Conservation (phyloP, 257 asterid genomes). For the Petunia axillaris region DNA sequence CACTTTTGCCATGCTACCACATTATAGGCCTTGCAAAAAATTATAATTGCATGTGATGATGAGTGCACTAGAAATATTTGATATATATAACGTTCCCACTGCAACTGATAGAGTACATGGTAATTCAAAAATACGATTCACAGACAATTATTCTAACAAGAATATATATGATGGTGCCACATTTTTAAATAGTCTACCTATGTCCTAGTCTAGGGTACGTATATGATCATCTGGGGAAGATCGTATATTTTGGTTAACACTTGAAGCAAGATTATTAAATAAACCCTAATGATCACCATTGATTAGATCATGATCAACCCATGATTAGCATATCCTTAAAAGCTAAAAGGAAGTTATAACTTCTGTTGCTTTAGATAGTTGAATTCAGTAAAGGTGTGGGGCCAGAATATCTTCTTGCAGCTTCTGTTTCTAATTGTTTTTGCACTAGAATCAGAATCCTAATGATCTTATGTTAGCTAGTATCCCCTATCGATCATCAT, state of each 20-base stretch:
- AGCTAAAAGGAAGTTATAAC: slow-evolving; percentile 33
- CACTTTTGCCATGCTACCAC: slow-evolving; percentile 15
- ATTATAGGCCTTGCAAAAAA: background rate
- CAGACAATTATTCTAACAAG: too few relatives aligned
- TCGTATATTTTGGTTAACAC: background rate
- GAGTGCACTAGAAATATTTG: background rate
- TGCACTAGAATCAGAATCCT: slow-evolving; percentile 51
- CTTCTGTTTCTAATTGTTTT: slow-evolving; percentile 35
- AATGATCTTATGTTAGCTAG: slow-evolving; percentile 36
- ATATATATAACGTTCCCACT: background rate
- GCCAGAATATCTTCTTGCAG: slow-evolving; percentile 44
- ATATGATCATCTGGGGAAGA: background rate
- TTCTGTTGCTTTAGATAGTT: slow-evolving; percentile 28
- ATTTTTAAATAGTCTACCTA: too few relatives aligned
- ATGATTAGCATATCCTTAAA: slow-evolving; percentile 33
- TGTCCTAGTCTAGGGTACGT: background rate
- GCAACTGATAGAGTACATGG: background rate
- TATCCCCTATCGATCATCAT: slow-evolving; percentile 30
- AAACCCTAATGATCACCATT: slow-evolving; percentile 14
- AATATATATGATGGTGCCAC: too few relatives aligned
- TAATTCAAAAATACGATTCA: too few relatives aligned
- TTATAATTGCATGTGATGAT: background rate
- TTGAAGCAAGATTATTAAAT: slow-evolving; percentile 14
- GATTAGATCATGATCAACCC: slow-evolving; percentile 29
- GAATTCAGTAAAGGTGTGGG: slow-evolving; percentile 35